These are phyloP conservation scores for Tuctoria greenei DNA, from an alignment of 176 grass and related monocot species.

Conservation along the genomic window DNA sequence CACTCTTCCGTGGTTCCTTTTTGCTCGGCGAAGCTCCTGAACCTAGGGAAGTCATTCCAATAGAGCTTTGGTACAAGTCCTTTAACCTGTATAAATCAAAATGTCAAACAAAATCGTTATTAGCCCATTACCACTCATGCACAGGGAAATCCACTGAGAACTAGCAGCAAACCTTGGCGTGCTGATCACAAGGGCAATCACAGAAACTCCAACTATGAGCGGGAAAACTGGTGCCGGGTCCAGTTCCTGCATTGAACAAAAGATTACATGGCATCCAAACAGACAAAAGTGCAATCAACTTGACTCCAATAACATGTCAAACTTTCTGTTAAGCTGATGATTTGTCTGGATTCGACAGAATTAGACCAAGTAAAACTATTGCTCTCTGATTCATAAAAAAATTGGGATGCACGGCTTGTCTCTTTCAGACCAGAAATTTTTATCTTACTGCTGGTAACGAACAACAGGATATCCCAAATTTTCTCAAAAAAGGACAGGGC, in stretches of 20 bases:
- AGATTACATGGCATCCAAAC: constrained; percentile 14
- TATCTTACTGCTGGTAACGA: too few relatives aligned
- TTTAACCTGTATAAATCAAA: constrained; percentile 64
- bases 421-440: too few relatives aligned
- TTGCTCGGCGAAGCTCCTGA: constrained; percentile 43
- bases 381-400: too few relatives aligned
- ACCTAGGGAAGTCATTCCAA: constrained; percentile 56
- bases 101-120: constrained; percentile 25
- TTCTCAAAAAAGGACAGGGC: too few relatives aligned
- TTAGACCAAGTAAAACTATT: not conserved
- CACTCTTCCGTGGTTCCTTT: constrained; percentile 75
- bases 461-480: too few relatives aligned
- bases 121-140: not conserved
- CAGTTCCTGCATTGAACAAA: constrained; percentile 62
- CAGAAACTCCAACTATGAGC: constrained; percentile 73
- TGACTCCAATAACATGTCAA: constrained; percentile 1
- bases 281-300: constrained; percentile 11
- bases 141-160: constrained; percentile 2
- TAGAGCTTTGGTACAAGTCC: constrained; percentile 72
- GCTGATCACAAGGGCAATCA: constrained; percentile 72
- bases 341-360: not conserved
- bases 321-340: not conserved
- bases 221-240: constrained; percentile 74
- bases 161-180: constrained; percentile 78
- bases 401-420: too few relatives aligned